Conservation (phyloP, 768 basidiomycete genomes). For the Termitomyces sp. region DNA sequence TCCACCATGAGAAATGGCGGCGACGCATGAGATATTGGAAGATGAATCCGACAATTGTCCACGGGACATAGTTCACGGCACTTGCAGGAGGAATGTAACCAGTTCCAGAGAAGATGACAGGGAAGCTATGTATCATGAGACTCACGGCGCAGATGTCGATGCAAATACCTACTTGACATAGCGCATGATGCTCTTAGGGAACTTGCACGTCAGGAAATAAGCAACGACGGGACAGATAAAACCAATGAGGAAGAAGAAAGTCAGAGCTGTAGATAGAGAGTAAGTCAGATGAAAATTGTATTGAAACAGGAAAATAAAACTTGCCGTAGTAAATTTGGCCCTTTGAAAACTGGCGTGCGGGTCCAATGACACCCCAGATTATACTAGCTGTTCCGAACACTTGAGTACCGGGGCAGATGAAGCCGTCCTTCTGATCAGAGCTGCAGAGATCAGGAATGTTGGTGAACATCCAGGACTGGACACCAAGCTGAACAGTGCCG, state of each 20-base stretch:
- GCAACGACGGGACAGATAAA: conserved; percentile 54
- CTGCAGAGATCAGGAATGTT: conserved; percentile 63
- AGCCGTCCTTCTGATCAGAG: conserved; percentile 52
- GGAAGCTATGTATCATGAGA: conserved; percentile 32
- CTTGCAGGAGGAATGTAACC: conserved; percentile 63
- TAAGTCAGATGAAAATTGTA: conserved; percentile 14
- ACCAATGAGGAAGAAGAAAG: conserved; percentile 79
- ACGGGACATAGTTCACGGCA: conserved; percentile 66
- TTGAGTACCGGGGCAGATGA: conserved; percentile 66
- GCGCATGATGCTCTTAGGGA: conserved; percentile 58
- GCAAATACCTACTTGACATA: conserved; percentile 53
- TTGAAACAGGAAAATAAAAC: conserved; percentile 2
- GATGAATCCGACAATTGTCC: conserved; percentile 62
- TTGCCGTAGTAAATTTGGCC: conserved; percentile 58
- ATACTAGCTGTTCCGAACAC: conserved; percentile 81
- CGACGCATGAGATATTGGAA: conserved; percentile 63
- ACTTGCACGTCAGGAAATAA: conserved; percentile 54
- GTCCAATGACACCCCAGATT: conserved; percentile 83
- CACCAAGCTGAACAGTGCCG: conserved; percentile 70
- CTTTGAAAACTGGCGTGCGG: conserved; percentile 61
- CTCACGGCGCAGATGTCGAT: no score
- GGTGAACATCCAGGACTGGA: conserved; percentile 76
- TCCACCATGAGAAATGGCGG: conserved; percentile 65
- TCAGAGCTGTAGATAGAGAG: conserved; percentile 32
- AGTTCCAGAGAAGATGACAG: conserved; percentile 59